Base-by-base conservation (phyloP, 2,329 filamentous ascomycete species). In the Ophiocordyceps sinensis region DNA sequence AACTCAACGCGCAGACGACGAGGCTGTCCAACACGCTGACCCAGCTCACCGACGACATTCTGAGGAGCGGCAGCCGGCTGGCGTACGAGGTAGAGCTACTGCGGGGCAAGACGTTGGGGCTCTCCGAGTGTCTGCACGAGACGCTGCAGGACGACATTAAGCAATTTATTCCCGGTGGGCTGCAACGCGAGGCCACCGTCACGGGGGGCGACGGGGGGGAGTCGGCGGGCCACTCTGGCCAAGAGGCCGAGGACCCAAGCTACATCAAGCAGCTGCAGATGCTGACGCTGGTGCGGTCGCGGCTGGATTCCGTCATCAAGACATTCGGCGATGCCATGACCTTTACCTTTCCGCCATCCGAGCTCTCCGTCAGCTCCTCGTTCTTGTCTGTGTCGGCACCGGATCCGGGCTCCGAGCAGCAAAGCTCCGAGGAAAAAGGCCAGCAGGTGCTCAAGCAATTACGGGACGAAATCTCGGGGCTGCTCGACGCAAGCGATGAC, bases 321-420 rank as follows among this genome's bases (percentile, higher is more conserved):
- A 82, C 81, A 1, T 98, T 98, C 58, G 89, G 88, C 34, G 82
- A 93, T 51, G 89, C 91, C 28, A 94, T 96, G 85, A 82, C 93
- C 51, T 96, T 94, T 72, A 82, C 85, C 1, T 77, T 95, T 39
- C 85, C 89, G 1, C 88, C 89, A 0, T 93, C 85, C 0, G 87
- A 94, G 55, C 64, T 88, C 12, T 89, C 84, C 0, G 75, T 93
- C 43, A 76, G 81, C 37, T 89, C 85, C 1, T 87, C 84, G 0
- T 87, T 95, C 53, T 77, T 95, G 37, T 93, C 85, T 6, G 86
- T 95, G 12, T 94, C 88, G 0, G 85, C 83, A 0, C 88, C 89
- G 0, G 84, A 89, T 42, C 73, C 79, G 0, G 79, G 78, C 15
- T 71, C 58, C 62, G 49, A 70, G 8, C 62, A 71, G 49, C 73